Evolutionary conservation across 305 asterid genomes (phyloP), one percentile per base, ranked within the genome.

Genomic region (Fraxinus sp.): DNA sequence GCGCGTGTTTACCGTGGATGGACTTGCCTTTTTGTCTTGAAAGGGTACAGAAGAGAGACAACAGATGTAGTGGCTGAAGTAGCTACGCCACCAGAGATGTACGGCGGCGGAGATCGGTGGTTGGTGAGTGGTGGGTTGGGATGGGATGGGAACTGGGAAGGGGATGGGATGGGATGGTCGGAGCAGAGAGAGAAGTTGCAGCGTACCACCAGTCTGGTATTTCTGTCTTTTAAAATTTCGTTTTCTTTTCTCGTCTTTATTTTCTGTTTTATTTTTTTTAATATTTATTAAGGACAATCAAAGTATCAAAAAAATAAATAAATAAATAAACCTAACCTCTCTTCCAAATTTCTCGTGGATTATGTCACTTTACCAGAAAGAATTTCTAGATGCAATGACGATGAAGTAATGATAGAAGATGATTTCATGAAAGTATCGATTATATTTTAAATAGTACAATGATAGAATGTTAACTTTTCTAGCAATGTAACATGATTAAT

Each of bases 91-190:
- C 76, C 82, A 70, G 77, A 39, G 85, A 83, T 77, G 86, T 85
- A 80, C 35, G 36, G 72, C 72, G 80, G 76, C 78, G 75, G 80
- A 81, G 90, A 84, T 81, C 89, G 89, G 89, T 36, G 68, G 35
- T 24, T 55, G 20, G 68, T 20, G 14, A 18, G 24, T 1, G 89
- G 88, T 83, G 89, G 88, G 82, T 79, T 82, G 87, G 85, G 81
- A 79, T 81, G 85, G 76, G 86, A 77, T 80, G 77, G 88, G 87
- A 76, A 1, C 5, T 4, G 37, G 37, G 37, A 4, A 33, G 36
- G n/a, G n/a, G n/a, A n/a, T n/a, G 36, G 36, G 37, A 37, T 7
- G 41, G 11, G 44, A 55, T 49, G 32, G 57, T 22, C 24, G 86
- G 87, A 84, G 79, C 74, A 33, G 80, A 80, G 64, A 68, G 78